Evolutionary conservation across 768 basidiomycete genomes (phyloP), one percentile per base, ranked within the genome.

Genomic region (Psilocybe cyanescens): DNA sequence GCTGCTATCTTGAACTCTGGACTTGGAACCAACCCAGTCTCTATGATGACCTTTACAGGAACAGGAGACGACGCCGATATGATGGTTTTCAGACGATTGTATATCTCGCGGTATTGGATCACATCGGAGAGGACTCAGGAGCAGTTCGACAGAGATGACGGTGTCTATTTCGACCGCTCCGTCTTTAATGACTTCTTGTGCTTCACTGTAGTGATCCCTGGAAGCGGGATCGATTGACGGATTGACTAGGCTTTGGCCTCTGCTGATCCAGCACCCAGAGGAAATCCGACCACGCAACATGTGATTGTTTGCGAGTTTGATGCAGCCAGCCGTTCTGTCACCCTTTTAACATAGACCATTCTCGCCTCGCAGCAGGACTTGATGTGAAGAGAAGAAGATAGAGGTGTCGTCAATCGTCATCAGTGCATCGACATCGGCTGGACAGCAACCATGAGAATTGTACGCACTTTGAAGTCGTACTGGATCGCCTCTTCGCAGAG

Each of bases 161-260:
- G 79, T 82, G 66, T 85, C 83, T 54, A 84, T 80, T 66, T 84
- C 83, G 7, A 73, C 70, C 3, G 83, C 83, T 3, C 83, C 83
- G 51, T 79, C 75, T 48, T 67, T 63, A 30, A 83, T 76, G 4
- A 83, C 83, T 57, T 79, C 73, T 61, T 68, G 68, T 2, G 83
- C 76, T 72, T 85, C 83, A 61, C 82, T 83, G 61, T 12, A 14
- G 14, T 30, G 12, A 52, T 28, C 58, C 48, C 11, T 45, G 12
- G 30, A 11, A 28, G 28, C 2, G 5, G 31, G 41, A 17, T 8
- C 9, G 44, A 28, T 9, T 1, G 14, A 48, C 33, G 17, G 30
- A 72, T 76, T 67, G 24, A 83, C 83, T 78, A 82, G 55, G 78
- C 78, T 65, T 83, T 83, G 0, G 78, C 71, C 49, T 71, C 72